Conservation (phyloP, 2,329 filamentous ascomycete species). For the Aspergillus fischeri region DNA sequence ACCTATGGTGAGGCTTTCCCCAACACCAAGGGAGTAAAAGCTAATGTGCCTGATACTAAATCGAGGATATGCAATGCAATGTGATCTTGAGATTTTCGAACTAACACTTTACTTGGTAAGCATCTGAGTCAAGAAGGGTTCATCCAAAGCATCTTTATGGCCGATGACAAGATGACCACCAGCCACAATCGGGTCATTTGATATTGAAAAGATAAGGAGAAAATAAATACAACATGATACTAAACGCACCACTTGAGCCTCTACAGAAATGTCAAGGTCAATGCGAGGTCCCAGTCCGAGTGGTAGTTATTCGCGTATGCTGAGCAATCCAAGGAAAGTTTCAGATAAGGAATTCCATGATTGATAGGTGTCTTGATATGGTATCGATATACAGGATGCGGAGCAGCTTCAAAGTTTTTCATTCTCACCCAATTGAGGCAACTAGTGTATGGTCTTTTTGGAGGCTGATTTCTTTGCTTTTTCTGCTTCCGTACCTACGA, state of each 20-base stretch:
- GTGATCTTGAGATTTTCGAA: neutral
- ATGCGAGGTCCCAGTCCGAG: conserved; percentile 2
- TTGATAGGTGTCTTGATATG: neutral
- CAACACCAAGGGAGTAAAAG: neutral
- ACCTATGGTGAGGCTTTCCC: neutral
- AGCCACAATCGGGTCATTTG: conserved; percentile 23
- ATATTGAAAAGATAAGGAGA: conserved; percentile 10
- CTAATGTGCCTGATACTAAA: neutral
- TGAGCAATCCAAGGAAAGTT: neutral
- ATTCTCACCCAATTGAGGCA: conserved; percentile 6
- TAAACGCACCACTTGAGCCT: conserved; percentile 19
- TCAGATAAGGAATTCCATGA: conserved; percentile 5
- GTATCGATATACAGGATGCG: neutral
- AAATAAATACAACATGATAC: conserved; percentile 1
- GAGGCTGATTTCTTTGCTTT: conserved; percentile 1
- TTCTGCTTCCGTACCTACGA: neutral
- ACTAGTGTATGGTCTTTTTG: conserved; percentile 15
- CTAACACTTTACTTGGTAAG: neutral
- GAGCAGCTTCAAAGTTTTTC: neutral
- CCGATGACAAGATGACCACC: conserved; percentile 8
- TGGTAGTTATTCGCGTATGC: neutral
- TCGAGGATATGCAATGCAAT: neutral
- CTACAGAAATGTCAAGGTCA: conserved; percentile 13
- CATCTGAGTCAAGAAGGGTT: neutral
- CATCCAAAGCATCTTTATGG: neutral